Base-by-base conservation (phyloP, 1,284 basidiomycete species). In the Coniferiporia weirii region DNA sequence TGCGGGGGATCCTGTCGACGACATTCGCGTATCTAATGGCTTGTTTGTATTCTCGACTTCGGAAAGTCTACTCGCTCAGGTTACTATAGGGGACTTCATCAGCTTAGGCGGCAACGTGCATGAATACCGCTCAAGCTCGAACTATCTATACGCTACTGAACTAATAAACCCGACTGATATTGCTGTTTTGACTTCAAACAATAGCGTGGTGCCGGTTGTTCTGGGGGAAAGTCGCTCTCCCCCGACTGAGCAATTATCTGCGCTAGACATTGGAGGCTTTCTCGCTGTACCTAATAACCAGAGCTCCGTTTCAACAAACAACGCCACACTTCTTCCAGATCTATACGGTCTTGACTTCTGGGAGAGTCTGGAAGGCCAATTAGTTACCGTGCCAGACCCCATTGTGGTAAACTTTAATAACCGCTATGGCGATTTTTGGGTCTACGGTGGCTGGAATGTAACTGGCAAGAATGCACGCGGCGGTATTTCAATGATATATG, bases 351-450 rank as follows among this genome's bases (percentile, higher is more conserved):
- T 85, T 50, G 83, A 85, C 65, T 86, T 86, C 66, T 87, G 83
- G 83, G 77, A 82, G 66, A 84, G 81, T 65, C 71, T 85, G 15
- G 80, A 83, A 63, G 83, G 82, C 1, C 78, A 80, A 64, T 72
- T 86, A 1, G 83, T 87, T 17, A 79, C 75, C 1, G 71, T 86
- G 44, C 76, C 74, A 4, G 72, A 70, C 12, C 83, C 84, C 1
- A 69, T 74, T 7, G 76, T 80, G 1, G 66, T 79, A 5, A 72
- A 76, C 61, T 84, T 84, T 66, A 73, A 76, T 19, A 83, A 83
- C 63, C 69, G 67, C 20, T 84, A 76, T 65, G 79, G 79, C 3
- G 81, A 84, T 49, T 75, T 85, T 49, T 86, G 82, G 82, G 80
- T 81, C 0, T 74, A 80, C 57, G 83, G 83, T 13, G 73, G 77